phyloP scores from a whole-genome alignment of 1,284 basidiomycete species.

The Heliocybe sulcata region DNA sequence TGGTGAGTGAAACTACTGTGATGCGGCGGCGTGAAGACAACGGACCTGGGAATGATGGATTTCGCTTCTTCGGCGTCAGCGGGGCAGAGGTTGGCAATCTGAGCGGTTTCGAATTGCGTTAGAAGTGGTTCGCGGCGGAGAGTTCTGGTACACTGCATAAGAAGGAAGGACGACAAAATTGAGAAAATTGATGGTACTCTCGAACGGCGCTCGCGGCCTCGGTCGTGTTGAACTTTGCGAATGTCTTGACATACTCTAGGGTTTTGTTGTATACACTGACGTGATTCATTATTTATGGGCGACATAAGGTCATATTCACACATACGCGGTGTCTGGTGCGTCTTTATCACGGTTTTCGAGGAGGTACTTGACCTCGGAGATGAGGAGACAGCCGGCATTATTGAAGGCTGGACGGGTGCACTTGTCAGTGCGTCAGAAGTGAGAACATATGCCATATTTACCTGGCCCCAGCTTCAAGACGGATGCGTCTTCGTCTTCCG shows the following conservation, averaged over 20 bases:
- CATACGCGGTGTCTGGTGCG: conserved; percentile 76
- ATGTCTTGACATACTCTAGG: conserved; percentile 85
- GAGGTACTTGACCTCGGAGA: conserved; percentile 87
- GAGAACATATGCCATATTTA: conserved; percentile 15
- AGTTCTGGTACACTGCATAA: conserved; percentile 37
- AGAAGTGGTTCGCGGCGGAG: conserved; percentile 68
- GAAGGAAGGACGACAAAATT: background rate
- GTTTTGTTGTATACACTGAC: conserved; percentile 88
- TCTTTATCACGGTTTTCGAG: conserved; percentile 82
- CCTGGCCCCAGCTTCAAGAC: conserved; percentile 62
- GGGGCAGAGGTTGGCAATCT: conserved; percentile 87
- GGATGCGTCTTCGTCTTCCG: conserved; percentile 67
- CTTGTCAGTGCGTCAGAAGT: background rate
- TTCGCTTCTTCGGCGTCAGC: conserved; percentile 87
- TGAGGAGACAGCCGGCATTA: conserved; percentile 84
- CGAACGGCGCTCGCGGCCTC: conserved; percentile 84
- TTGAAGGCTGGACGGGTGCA: conserved; percentile 59
- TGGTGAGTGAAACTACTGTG: conserved; percentile 2
- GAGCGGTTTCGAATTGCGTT: conserved; percentile 88
- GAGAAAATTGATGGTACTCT: conserved; percentile 48
- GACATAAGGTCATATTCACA: conserved; percentile 10
- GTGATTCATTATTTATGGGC: background rate
- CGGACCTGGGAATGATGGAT: conserved; percentile 81
- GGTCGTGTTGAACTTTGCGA: conserved; percentile 83
- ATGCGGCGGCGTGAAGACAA: conserved; percentile 2